These are phyloP conservation scores for Posidonia australis DNA, from an alignment of 106 monocot species.

Conservation along the genomic window DNA sequence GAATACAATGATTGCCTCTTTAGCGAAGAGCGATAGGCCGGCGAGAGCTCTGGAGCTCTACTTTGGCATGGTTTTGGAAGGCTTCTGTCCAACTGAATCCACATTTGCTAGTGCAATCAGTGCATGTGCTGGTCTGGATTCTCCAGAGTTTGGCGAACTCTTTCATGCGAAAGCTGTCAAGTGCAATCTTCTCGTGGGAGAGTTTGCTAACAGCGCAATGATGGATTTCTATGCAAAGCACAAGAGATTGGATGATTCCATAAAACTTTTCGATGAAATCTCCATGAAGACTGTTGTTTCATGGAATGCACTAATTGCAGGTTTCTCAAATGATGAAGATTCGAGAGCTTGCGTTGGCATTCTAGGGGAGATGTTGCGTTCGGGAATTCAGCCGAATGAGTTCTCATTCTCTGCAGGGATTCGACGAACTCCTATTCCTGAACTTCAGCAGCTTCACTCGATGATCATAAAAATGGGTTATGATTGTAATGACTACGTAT, in stretches of 20 bases:
- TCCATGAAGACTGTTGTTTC: conserved; percentile 30
- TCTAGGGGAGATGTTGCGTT: conserved; percentile 44
- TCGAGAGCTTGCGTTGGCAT: conserved; percentile 9
- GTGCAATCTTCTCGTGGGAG: conserved; percentile 24
- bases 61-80: conserved; percentile 29
- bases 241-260: conserved; percentile 18
- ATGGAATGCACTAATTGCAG: conserved; percentile 55
- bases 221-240: conserved; percentile 45
- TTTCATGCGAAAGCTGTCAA: conserved; percentile 63
- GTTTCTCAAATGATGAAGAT: conserved; percentile 12
- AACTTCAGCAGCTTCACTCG: conserved; percentile 48
- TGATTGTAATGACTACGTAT: conserved; percentile 37
- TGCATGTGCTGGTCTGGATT: conserved; percentile 21
- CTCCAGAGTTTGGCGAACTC: conserved; percentile 22
- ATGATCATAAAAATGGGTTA: conserved; percentile 51
- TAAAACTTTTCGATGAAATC: conserved; percentile 25
- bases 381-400: conserved; percentile 43
- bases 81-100: conserved; percentile 35
- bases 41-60: conserved; percentile 36
- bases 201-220: conserved; percentile 37
- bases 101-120: conserved; percentile 34
- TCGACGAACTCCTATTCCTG: conserved; percentile 21
- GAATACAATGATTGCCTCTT: conserved; percentile 47
- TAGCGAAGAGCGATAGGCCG: conserved; percentile 20
- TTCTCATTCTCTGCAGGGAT: conserved; percentile 52